Base-by-base conservation (phyloP, 192 early-diverging fungal species). In the Backusella tarrabulga region DNA sequence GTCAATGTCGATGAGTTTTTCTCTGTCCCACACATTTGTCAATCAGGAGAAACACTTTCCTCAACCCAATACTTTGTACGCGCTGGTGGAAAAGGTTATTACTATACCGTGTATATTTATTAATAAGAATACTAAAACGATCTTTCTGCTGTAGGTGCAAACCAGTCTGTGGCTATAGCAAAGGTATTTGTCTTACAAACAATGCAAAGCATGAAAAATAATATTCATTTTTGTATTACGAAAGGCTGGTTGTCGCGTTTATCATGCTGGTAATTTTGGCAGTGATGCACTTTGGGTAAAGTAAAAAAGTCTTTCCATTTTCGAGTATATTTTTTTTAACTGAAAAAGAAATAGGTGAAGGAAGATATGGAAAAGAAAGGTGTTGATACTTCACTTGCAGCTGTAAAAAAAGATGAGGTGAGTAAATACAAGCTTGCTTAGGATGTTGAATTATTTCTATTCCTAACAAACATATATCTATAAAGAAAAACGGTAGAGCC, bases 111-210 rank as follows among this genome's bases (percentile, higher is more conserved):
- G 1, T 34, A 69, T 50, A 67, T 15, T 17, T 40, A 21, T 9
- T 50, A 2, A 23, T 35, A n/a, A 14, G 4, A 32, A 26, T 36
- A 15, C n/a, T 63, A 15, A 19, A 15, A 21, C 21, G 9, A 68
- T 68, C 21, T 26, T 52, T 68, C 35, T 34, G 15, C 69, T n/a
- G 0, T 38, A 90, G 94, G 97, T 7, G 94, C 96, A 9, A 98
- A 98, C 71, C 95, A 97, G 75, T 91, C 93, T 17, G 93, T 94
- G 6, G 96, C 97, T 14, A 81, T 95, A 11, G 93, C 93, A 42
- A 88, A 88, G 82, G 92, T 87, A 77, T 23, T 35, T 67, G 50
- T 63, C 29, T 63, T 29, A 29, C 3, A 63, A 63, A 63, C 32
- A 42, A 52, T 46, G 66, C 11, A 46, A 67, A 32, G 32, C 9